Base-by-base conservation (phyloP, 2,329 filamentous ascomycete genomes). In the Penicillium sp. region DNA sequence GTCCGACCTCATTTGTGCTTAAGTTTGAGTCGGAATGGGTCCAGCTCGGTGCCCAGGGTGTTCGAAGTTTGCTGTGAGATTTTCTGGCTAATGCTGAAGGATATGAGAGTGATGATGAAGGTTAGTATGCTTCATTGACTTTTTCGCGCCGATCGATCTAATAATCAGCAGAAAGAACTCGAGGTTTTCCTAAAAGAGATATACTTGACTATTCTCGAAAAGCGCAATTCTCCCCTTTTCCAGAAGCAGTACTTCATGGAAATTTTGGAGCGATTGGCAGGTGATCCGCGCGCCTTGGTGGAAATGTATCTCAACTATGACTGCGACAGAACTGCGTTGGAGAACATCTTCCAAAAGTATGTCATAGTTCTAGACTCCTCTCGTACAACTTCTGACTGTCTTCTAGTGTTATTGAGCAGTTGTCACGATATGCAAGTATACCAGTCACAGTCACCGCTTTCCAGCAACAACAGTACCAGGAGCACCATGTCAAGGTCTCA, bases 241-340 rank as follows among this genome's bases (percentile, higher is more conserved):
- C 93, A 98, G 65, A 98, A 97, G 69, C 80, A 93, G 48, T 89
- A 91, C 64, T 93, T 97, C 58, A 81, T 98, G 68, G 83, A 82
- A 52, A 82, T 98, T 24, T 77, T 98, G 45, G 86, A 88, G 60
- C 79, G 91, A 51, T 76, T 98, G 41, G 90, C 86, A 51, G 83
- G 81, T 15, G 93, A 98, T 65, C 88, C 91, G 2, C 80, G 88
- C 57, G 90, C 88, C 0, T 69, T 98, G 42, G 93, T 98, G 15
- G 93, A 98, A 69, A 85, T 90, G 13, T 98, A 98, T 69, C 79
- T 98, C 55, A 98, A 98, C 69, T 98, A 98, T 64, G 93, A 98
- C 67, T 98, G 93, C 71, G 94, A 97, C 63, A 80, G 91, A 53
- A 89, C 88, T 34, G 82, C 83, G 9, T 81, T 97, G 52, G 91